Evolutionary conservation across 2,329 filamentous ascomycete species (phyloP), one percentile per base, ranked within the genome.

Genomic region (Fusarium kyushuense): DNA sequence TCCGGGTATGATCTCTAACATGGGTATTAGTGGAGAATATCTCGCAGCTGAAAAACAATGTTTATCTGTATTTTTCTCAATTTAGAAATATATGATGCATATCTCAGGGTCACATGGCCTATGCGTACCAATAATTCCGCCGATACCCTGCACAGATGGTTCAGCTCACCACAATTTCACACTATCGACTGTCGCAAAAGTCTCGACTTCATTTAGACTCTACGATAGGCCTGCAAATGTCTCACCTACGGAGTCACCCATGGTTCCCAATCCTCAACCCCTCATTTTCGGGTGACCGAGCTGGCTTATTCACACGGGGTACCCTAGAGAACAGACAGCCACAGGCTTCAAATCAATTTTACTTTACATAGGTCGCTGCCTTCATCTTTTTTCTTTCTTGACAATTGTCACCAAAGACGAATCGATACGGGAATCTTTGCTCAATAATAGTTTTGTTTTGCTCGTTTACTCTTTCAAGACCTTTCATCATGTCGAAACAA

Each of bases 201-300:
- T 14, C 10, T 36, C 35, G 35, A n/a, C 17, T 36, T 36, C 33
- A 3, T 6, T 1, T 3, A 11, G 10, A 36, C 33, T 12, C 2
- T 5, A 12, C 1, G 10, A 5, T n/a, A 4, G 2, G 17, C 17
- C 10, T 36, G n/a, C 3, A 36, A 5, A 3, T 36, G 35, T 36
- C 35, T 36, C n/a, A 0, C 1, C 5, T 11, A 6, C 12, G 3
- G 5, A 36, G 19, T 4, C 11, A 19, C 6, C 10, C 32, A n/a
- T 36, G 17, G 0, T 12, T 19, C 11, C 10, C 9, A 0, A 40
- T 40, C 12, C 3, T 21, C 2, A 13, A 21, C 19, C 19, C 36
- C 36, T 40, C 19, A 13, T 40, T 40, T 6, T 40, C 13, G 19
- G 6, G 19, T 23, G 19, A 14, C 6, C 6, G 19, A 23, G 19